Evolutionary conservation across 192 early-diverging fungal genomes (phyloP), one percentile per base, ranked within the genome.

Genomic region (Coemansia sp.): DNA sequence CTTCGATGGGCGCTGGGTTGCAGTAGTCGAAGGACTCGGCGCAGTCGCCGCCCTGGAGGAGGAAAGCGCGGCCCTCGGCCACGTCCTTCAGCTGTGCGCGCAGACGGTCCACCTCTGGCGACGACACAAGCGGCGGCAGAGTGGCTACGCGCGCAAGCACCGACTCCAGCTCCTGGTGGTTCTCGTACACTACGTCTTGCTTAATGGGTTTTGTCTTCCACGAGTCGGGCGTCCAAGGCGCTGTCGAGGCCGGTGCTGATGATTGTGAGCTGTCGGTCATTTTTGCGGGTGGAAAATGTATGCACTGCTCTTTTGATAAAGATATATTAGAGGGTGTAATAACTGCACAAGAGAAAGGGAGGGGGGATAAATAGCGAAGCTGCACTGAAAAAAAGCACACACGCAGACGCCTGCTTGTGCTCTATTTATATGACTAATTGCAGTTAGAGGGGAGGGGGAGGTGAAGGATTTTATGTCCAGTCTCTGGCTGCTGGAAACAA

Each of bases 11-110:
- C 51, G 88, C 86, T 84, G 92, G 72, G n/a, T 90, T 87, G 79
- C 97, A 99, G 78, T 99, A 99, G 69, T 99, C 95, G 78, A 99
- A 99, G 42, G 94, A 87, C 83, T 99, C 97, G 22, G 97, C 97
- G 82, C 97, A 99, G 81, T 98, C 97, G 61, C 97, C 97, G 64
- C 97, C 97, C 82, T 99, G 97, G 36, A 99, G 85, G 66, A 99
- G 82, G 66, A 99, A 98, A 10, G 95, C 89, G 64, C 95, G 92
- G 66, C 92, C 92, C 63, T 91, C 86, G 40, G 95, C 95, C 21
- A 93, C 95, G 77, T 98, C 91, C 16, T 85, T 85, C 39, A 99
- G 87, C 75, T 97, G 94, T 21, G 82, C 72, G 61, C 91, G 85
- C 64, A 99, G 85, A 8, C 87, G 88, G 43, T 90, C 87, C 70